Conservation (phyloP, 257 asterid species). For the Rehmannia glutinosa region DNA sequence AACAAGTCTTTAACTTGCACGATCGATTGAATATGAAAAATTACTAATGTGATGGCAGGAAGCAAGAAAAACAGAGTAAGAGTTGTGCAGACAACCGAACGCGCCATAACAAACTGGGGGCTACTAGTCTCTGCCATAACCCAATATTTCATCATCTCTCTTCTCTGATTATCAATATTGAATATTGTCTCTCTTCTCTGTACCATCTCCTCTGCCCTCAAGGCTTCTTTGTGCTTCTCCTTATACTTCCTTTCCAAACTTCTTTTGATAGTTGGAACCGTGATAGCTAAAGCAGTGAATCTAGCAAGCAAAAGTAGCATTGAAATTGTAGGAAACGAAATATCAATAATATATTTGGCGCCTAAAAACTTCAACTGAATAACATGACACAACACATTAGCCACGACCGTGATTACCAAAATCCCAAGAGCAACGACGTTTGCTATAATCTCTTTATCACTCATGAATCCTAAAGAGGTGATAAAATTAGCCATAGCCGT, state of each 20-base stretch:
- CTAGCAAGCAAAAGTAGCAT: no score
- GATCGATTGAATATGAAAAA: neutral
- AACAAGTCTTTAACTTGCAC: neutral
- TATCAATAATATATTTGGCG: neutral
- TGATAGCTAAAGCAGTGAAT: no score
- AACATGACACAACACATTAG: constrained; percentile 15
- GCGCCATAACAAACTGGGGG: constrained; percentile 42
- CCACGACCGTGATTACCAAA: constrained; percentile 20
- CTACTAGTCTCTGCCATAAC: no score
- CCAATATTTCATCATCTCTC: constrained; percentile 33
- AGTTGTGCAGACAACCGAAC: constrained; percentile 25
- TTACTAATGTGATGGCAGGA: neutral
- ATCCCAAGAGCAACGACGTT: constrained; percentile 22
- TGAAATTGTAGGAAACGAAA: neutral
- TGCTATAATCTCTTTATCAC: constrained; percentile 16
- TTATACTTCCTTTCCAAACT: neutral
- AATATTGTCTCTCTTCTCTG: constrained; percentile 9
- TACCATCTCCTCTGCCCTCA: no score
- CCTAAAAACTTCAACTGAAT: neutral
- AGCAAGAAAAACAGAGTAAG: constrained; percentile 7
- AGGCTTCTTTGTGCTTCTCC: no score
- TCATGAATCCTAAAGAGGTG: constrained; percentile 34
- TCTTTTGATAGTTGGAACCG: no score
- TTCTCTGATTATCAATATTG: constrained; percentile 17
- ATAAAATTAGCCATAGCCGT: constrained; percentile 25